phyloP scores from a whole-genome alignment of 345 rosid genomes.

The Trapa bicornis region DNA sequence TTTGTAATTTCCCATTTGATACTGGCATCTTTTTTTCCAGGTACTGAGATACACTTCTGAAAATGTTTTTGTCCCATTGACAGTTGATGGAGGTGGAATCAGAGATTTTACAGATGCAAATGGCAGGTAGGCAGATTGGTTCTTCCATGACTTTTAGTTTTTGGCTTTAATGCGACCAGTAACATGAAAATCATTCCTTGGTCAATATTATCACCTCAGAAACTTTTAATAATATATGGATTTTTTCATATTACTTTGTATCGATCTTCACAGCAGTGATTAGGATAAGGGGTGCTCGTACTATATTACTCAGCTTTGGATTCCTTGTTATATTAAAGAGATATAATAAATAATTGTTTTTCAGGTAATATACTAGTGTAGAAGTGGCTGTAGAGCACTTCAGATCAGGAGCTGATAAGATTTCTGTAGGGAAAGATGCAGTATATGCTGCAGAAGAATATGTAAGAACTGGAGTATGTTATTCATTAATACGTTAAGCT shows the following conservation, averaged over 20 bases:
- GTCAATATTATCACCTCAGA: background rate
- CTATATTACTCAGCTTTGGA: background rate
- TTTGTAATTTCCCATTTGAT: background rate
- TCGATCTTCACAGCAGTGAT: background rate
- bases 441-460: constrained; percentile 88
- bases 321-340: background rate
- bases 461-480: constrained; percentile 60
- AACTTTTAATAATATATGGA: background rate
- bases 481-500: background rate
- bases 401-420: constrained; percentile 94
- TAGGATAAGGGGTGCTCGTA: background rate
- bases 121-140: constrained; percentile 49
- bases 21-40: constrained; percentile 16
- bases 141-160: background rate
- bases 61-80: constrained; percentile 93
- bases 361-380: constrained; percentile 89
- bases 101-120: constrained; percentile 90
- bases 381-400: constrained; percentile 97
- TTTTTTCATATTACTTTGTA: background rate
- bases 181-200: background rate
- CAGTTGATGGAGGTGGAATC: constrained; percentile 91
- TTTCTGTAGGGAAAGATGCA: constrained; percentile 95
- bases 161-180: background rate
- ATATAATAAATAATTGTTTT: background rate
- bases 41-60: constrained; percentile 83